Percentiles rank a stretch among this genome's conserved stretches.
These are phyloP conservation scores for Hypholoma fasciculare DNA, from an alignment of 768 basidiomycete species.

Conservation along the genomic window DNA sequence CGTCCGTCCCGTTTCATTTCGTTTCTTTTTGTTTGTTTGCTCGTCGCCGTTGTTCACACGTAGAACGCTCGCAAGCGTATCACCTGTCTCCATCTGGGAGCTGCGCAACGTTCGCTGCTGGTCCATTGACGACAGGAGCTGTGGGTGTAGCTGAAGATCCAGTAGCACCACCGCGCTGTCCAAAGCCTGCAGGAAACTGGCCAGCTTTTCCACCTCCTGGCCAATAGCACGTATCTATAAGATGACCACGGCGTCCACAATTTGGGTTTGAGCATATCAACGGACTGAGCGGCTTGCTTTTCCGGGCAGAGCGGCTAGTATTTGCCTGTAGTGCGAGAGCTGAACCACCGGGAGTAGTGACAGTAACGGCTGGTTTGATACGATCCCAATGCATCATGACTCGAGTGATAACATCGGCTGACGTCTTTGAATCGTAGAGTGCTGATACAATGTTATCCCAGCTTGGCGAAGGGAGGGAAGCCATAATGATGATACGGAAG, in stretches of 20 bases:
- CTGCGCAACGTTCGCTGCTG: not conserved
- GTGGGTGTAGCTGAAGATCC: not conserved
- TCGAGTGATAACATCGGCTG: not conserved
- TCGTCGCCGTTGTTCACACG: too few relatives aligned
- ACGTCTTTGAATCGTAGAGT: not conserved
- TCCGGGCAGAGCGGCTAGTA: not conserved
- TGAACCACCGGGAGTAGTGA: not conserved
- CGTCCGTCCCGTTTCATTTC: too few relatives aligned
- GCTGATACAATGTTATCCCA: slow-evolving; percentile 13
- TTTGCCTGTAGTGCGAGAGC: not conserved
- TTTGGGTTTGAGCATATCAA: slow-evolving; percentile 17
- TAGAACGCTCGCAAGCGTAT: too few relatives aligned
- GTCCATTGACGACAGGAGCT: not conserved
- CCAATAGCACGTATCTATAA: slow-evolving; percentile 29
- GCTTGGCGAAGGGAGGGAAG: slow-evolving; percentile 11
- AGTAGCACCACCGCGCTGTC: slow-evolving; percentile 3
- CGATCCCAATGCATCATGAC: slow-evolving; percentile 4
- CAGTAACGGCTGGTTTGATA: not conserved
- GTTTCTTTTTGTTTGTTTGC: too few relatives aligned
- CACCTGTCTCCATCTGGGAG: not conserved
- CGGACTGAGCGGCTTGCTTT: not conserved
- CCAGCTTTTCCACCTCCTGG: slow-evolving; percentile 34
- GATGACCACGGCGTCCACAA: slow-evolving; percentile 24
- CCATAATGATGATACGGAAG: slow-evolving; percentile 18
- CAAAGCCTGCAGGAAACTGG: slow-evolving; percentile 26